Base-by-base conservation (phyloP, 2,329 filamentous ascomycete genomes). In the Parascedosporium putredinis region DNA sequence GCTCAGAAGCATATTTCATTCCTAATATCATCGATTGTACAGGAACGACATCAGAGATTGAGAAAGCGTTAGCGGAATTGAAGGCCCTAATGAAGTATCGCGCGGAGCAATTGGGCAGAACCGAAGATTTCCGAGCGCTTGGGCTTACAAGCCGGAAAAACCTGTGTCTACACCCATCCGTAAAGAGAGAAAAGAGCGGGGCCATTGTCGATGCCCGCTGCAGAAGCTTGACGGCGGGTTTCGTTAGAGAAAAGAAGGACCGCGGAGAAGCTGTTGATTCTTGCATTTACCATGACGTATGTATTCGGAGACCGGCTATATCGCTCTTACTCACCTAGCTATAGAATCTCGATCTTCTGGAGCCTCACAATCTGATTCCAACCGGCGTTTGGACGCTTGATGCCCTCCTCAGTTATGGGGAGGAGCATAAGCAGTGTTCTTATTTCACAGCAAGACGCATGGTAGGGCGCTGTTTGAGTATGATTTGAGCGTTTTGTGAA, bases 21-120 rank as follows among this genome's bases (percentile, higher is more conserved):
- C n/a, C 36, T 40, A 4, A 44, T 45, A 29, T 40, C 49, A 6
- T 27, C n/a, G 4, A n/a, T n/a, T 22, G 27, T 40, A 8, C 45
- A 81, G 78, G 78, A 71, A 98, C 93, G 51, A 98, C 98, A 90
- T 98, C 93, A 33, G 93, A 98, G 70, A 98, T 98, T 60, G 93
- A 98, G 64, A 98, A 98, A 69, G 93, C 94, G 0, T 69, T 98
- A 48, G 87, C 88, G 8, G 93, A 98, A 67, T 66, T 98, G 58
- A 89, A 93, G 64, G 83, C 83, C 22, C 69, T 98, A 49, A 98
- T 98, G 90, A 94, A 94, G 62, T 97, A 95, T 62, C 85, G 93
- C 14, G 73, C 88, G 5, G 79, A 95, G 55, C 81, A 96, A 64
- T 77, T 98, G n/a, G 93, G 93, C 1, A 75, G 84, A 52, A 84